These are phyloP conservation scores for Lycium barbarum DNA, from an alignment of 257 asterid species.

Conservation along the genomic window DNA sequence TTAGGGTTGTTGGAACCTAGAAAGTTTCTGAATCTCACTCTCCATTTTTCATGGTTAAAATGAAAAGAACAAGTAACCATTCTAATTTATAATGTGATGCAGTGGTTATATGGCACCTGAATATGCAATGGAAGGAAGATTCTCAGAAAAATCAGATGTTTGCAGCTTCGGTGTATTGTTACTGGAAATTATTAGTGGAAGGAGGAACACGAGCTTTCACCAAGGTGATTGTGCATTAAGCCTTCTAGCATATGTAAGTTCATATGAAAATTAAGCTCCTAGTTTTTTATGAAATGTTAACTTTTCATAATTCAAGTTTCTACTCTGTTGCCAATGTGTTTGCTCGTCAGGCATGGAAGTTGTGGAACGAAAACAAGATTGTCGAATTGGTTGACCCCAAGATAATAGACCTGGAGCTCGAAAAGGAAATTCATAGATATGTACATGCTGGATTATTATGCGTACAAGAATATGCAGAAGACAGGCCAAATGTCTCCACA, in stretches of 20 bases:
- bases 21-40: slow-evolving; percentile 37
- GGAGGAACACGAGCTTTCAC: slow-evolving; percentile 59
- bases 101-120: slow-evolving; percentile 83
- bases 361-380: slow-evolving; percentile 25
- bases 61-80: not conserved
- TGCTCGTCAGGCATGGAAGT: slow-evolving; percentile 36
- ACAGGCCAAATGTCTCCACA: slow-evolving; percentile 44
- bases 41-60: not conserved
- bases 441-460: slow-evolving; percentile 66
- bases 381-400: slow-evolving; percentile 26
- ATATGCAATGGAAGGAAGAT: slow-evolving; percentile 66
- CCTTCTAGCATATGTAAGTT: slow-evolving; percentile 67
- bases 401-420: slow-evolving; percentile 29
- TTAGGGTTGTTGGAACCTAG: slow-evolving; percentile 76
- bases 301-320: not conserved
- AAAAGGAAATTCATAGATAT: slow-evolving; percentile 52
- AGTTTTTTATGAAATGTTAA: not conserved
- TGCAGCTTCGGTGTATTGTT: slow-evolving; percentile 61
- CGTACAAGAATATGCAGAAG: slow-evolving; percentile 65
- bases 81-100: slow-evolving; percentile 29
- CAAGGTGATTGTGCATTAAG: slow-evolving; percentile 54
- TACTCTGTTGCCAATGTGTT: not conserved
- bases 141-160: slow-evolving; percentile 59
- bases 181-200: slow-evolving; percentile 62
- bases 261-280: not conserved